Conservation (phyloP, 2,329 filamentous ascomycete genomes). For the Cladophialophora psammophila region DNA sequence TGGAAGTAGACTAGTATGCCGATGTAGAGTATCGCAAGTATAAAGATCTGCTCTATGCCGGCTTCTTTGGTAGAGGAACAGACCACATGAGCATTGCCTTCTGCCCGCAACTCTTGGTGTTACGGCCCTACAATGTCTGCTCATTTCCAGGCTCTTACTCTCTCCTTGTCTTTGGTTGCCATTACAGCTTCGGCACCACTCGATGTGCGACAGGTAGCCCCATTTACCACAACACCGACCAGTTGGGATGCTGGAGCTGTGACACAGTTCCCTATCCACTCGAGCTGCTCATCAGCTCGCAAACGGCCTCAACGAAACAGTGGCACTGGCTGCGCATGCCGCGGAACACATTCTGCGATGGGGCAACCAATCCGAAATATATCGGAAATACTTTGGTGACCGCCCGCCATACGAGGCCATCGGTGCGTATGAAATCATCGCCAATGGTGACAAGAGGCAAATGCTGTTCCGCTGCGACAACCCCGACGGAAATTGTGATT, state of each 20-base stretch:
- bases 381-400: constrained; percentile 72
- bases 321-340: constrained; percentile 66
- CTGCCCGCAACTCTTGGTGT: too few relatives aligned
- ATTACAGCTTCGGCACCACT: too few relatives aligned
- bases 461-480: constrained; percentile 74
- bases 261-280: constrained; percentile 62
- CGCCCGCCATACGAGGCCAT: constrained; percentile 64
- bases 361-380: constrained; percentile 65
- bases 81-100: too few relatives aligned
- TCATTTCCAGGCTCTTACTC: too few relatives aligned
- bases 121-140: too few relatives aligned
- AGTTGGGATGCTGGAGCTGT: constrained; percentile 47
- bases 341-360: constrained; percentile 61
- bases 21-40: too few relatives aligned
- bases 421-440: constrained; percentile 69
- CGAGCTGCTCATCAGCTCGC: constrained; percentile 67
- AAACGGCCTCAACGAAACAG: constrained; percentile 65
- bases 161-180: too few relatives aligned
- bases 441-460: constrained; percentile 63
- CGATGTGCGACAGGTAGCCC: too few relatives aligned
- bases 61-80: too few relatives aligned
- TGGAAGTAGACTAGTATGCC: too few relatives aligned
- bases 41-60: too few relatives aligned
- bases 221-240: too few relatives aligned
- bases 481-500: constrained; percentile 68